These are phyloP conservation scores for Wallemia mellicola DNA, from an alignment of 1,284 basidiomycete species.

Conservation along the genomic window DNA sequence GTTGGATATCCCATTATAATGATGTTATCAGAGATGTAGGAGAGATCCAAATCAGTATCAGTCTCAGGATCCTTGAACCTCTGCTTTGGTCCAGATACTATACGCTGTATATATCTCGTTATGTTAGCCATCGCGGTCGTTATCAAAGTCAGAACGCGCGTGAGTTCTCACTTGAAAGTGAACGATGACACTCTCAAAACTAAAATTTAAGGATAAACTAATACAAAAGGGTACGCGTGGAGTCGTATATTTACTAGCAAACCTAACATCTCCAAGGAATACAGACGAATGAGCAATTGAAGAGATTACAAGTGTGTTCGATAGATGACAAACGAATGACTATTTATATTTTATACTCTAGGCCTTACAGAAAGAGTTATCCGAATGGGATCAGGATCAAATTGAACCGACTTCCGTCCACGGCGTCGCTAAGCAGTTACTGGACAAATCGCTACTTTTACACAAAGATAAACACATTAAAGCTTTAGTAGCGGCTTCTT, in stretches of 20 bases:
- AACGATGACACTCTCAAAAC: conserved; percentile 11
- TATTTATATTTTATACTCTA: conserved; percentile 6
- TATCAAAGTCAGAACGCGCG: no score
- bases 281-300: conserved; percentile 43
- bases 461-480: conserved; percentile 89
- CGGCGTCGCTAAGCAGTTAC: conserved; percentile 42
- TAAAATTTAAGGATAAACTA: conserved; percentile 49
- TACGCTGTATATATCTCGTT: background rate
- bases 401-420: conserved; percentile 44
- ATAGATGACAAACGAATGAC: background rate
- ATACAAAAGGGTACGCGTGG: conserved; percentile 11
- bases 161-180: no score
- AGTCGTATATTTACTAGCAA: background rate
- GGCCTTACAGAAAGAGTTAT: conserved; percentile 47
- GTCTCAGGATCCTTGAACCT: background rate
- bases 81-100: background rate
- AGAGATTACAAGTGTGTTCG: conserved; percentile 33
- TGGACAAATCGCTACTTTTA: conserved; percentile 45
- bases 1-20: background rate
- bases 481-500: conserved; percentile 70
- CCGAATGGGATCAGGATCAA: conserved; percentile 56
- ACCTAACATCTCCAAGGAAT: conserved; percentile 8
- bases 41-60: background rate
- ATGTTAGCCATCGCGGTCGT: background rate
- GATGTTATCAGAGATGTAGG: background rate